Conservation (phyloP, 2,329 filamentous ascomycete genomes). For the Fusarium sp. region DNA sequence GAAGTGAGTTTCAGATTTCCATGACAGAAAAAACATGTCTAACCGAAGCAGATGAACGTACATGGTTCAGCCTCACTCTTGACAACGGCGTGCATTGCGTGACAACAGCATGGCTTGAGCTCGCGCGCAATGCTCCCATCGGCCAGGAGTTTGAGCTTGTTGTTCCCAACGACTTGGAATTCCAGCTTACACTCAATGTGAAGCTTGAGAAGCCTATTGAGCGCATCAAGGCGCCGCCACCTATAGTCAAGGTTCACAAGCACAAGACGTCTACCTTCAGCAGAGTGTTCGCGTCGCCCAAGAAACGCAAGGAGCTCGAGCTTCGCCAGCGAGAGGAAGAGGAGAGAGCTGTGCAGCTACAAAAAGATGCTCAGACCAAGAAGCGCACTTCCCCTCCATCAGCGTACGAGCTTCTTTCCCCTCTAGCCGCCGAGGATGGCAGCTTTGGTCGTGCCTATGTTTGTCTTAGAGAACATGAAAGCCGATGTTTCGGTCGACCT, state of each 20-base stretch:
- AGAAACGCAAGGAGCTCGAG: conserved; percentile 96
- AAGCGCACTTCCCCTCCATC: conserved; percentile 74
- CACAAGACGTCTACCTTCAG: conserved; percentile 91
- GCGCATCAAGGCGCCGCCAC: conserved; percentile 68
- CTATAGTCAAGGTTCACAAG: conserved; percentile 73
- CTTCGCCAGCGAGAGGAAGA: conserved; percentile 85
- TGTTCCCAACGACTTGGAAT: conserved; percentile 97
- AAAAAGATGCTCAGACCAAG: conserved; percentile 74
- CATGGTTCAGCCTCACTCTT: conserved; percentile 95
- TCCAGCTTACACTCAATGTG: conserved; percentile 96
- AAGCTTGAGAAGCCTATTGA: conserved; percentile 85
- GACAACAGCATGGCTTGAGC: conserved; percentile 93
- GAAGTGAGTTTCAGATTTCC: conserved; percentile 73
- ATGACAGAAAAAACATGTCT: conserved; percentile 26
- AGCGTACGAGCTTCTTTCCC: conserved; percentile 88
- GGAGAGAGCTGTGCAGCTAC: conserved; percentile 75
- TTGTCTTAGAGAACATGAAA: conserved; percentile 92
- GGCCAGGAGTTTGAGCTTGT: conserved; percentile 98
- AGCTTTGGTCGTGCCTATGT: conserved; percentile 96
- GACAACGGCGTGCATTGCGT: conserved; percentile 99
- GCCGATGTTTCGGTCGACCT: conserved; percentile 87
- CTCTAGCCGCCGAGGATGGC: conserved; percentile 88
- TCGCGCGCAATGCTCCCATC: conserved; percentile 92
- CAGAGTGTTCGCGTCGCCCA: conserved; percentile 91
- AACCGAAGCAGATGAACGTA: conserved; percentile 77